phyloP scores from a whole-genome alignment of 2,329 filamentous ascomycete species.

The Sarocladium kiliense region DNA sequence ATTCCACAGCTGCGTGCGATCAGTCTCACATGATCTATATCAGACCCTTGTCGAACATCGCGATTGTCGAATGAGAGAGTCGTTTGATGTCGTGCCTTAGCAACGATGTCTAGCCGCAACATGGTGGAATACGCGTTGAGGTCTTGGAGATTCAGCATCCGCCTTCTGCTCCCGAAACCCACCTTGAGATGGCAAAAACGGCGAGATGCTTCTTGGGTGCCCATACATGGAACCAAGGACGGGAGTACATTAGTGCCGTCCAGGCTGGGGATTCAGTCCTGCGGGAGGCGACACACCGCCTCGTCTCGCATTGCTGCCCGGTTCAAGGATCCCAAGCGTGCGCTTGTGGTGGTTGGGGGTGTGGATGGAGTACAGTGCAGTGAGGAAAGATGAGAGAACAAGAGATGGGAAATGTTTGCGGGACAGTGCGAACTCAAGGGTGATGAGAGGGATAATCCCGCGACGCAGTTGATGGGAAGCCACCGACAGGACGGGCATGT shows the following conservation, averaged over 20 bases:
- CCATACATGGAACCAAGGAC: conserved; percentile 6
- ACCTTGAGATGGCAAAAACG: not conserved
- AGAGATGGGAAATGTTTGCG: not conserved
- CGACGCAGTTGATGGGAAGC: too few relatives aligned
- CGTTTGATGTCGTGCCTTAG: conserved; percentile 3
- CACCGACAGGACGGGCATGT: too few relatives aligned
- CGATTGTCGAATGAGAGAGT: not conserved
- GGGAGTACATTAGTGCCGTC: conserved; percentile 1
- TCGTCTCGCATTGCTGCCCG: conserved; percentile 8
- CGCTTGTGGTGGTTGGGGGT: not conserved
- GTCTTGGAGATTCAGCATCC: not conserved
- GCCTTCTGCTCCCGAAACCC: not conserved
- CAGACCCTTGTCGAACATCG: not conserved
- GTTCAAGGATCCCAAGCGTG: conserved; percentile 1
- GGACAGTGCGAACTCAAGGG: not conserved
- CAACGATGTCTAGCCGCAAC: not conserved
- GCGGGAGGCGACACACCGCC: conserved; percentile 5
- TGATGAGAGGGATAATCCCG: not conserved
- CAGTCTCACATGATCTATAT: not conserved
- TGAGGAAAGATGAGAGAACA: not conserved
- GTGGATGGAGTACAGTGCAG: not conserved
- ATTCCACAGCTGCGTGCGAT: not conserved
- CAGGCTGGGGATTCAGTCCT: conserved; percentile 5
- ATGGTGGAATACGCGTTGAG: not conserved
- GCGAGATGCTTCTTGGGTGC: conserved; percentile 5